A percentile compares a stretch with the other conserved stretches of the same genome.
Conservation (phyloP, 805 yeast species). For the Starmerella stellata region DNA sequence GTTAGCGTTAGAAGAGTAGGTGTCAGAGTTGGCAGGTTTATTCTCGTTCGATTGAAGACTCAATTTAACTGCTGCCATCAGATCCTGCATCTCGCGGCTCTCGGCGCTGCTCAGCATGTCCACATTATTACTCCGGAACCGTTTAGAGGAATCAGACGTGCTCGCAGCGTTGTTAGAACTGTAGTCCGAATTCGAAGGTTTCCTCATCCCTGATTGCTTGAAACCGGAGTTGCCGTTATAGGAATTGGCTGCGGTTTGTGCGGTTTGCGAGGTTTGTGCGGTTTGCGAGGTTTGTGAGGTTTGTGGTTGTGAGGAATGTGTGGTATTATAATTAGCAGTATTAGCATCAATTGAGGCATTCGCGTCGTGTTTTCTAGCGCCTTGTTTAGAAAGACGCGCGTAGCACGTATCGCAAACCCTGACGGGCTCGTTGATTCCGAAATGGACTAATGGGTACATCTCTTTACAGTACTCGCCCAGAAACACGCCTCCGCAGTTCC, state of each 20-base stretch:
- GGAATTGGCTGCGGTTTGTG: no score
- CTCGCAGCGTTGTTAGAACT: no score
- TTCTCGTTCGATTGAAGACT: conserved; percentile 43
- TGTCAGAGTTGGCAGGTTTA: conserved; percentile 3
- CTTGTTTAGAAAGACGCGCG: conserved; percentile 30
- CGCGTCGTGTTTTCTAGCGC: conserved; percentile 16
- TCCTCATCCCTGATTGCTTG: no score
- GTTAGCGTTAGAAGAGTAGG: conserved; percentile 8
- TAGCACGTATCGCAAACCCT: conserved; percentile 86
- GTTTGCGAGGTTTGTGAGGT: no score
- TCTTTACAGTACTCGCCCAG: conserved; percentile 74
- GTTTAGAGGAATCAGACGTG: background rate
- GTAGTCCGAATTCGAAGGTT: no score
- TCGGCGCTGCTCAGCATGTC: conserved; percentile 4
- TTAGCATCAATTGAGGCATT: conserved; percentile 12
- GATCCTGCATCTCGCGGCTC: conserved; percentile 32
- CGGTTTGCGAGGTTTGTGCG: no score
- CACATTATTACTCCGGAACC: background rate
- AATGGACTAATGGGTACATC: conserved; percentile 49
- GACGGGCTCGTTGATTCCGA: conserved; percentile 77
- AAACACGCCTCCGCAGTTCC: conserved; percentile 92
- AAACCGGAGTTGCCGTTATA: no score
- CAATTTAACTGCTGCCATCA: conserved; percentile 58
- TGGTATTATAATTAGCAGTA: no score
- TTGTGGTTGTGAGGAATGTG: no score